Base-by-base conservation (phyloP, 2,329 filamentous ascomycete species). In the Pyricularia sp. region DNA sequence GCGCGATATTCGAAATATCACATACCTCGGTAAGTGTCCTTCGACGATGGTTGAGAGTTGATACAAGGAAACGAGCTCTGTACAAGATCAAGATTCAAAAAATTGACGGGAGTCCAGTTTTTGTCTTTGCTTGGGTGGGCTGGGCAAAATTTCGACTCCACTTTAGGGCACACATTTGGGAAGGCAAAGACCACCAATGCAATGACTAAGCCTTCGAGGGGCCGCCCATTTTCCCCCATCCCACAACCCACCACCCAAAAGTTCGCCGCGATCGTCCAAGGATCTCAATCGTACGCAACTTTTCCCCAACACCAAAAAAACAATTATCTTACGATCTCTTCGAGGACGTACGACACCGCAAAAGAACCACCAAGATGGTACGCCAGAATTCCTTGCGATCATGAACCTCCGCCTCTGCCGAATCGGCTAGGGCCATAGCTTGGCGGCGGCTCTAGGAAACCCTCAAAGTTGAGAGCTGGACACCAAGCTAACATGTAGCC, bases 301-400 rank as follows among this genome's bases (percentile, higher is more conserved):
- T 68, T 71, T 71, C 69, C 67, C 72, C 70, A 73, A 69, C 68
- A 67, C 67, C 53, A 59, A 5, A 30, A 30, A 59, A 24, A 26
- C 22, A 59, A 19, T 28, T 6, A 59, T 59, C 55, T 57, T 57
- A 59, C 22, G 55, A 69, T 72, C 83, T 85, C 84, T 86, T 86
- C 84, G 84, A 86, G 84, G 84, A 86, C 83, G 82, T 79, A 77
- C 81, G 83, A 82, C 83, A 82, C 75, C 76, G 73, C 78, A 77
- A 78, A 76, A 74, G 74, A 74, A 76, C 71, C 78, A 76, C 76
- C 80, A 85, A 83, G 78, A 86, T 86, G 84, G 84, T 86, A 75
- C 79, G 84, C 66, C 8, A 9, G 33, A 65, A 62, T 69, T 70
- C 60, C 60, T 28, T 35, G n/a, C 30, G 19, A 22, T 44, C 60